Base-by-base conservation (phyloP, 1,284 basidiomycete genomes). In the Amylostereum chailletii region DNA sequence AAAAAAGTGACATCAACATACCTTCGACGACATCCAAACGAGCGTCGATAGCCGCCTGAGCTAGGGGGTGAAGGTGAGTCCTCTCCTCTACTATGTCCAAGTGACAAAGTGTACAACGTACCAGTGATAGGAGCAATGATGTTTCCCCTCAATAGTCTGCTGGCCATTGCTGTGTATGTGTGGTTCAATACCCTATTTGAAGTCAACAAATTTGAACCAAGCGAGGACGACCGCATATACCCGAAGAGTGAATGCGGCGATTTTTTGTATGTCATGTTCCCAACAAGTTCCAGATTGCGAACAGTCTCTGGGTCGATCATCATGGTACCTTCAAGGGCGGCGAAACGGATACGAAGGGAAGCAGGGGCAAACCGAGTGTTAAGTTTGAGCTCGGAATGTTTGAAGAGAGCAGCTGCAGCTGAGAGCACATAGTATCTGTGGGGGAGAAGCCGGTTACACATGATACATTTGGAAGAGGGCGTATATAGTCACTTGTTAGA, bases 251-350 rank as follows among this genome's bases (percentile, higher is more conserved):
- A 82, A 68, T 86, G 75, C 11, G 68, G 60, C 0, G 80, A 84
- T 60, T 81, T 88, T 58, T 76, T 77, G 40, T 70, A 72, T 1
- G 79, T 62, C 59, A 79, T 75, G 62, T 92, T 96, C 9, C 74
- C 78, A 3, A 94, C 84, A 1, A 98, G 72, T 65, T 98, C 94
- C 2, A 98, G 74, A 61, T 94, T 92, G 44, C 77, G 78, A 1
- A 83, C 89, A 0, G 87, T 91, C 51, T 94, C 92, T 0, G 82
- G 76, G 61, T 96, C 94, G 57, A 98, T 89, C 75, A 95, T 79
- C 85, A 96, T 90, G 0, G 90, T 94, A 0, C 92, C 92, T 64
- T 81, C 87, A 0, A 90, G 82, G 1, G 89, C 79, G 0, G 79
- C 72, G 61, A 88, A 95, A 9, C 76, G 73, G 53, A 97, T 92